Percentiles rank a stretch among this genome's conserved stretches.
Conservation (phyloP, 495 filamentous ascomycete species). For the Arthonia radiata region DNA sequence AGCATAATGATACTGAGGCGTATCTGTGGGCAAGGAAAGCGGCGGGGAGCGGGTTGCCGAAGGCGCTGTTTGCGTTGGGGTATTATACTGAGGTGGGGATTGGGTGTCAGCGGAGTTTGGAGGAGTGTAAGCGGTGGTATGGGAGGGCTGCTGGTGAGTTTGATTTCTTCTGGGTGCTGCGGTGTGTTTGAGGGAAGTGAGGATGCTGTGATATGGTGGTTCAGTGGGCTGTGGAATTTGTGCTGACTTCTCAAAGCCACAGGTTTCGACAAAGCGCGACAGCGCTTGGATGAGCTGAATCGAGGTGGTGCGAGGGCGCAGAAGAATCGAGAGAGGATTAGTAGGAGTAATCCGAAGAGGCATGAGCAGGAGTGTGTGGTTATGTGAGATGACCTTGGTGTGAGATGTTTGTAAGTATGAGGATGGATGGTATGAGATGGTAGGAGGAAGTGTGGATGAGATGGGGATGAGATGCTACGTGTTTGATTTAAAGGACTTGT, state of each 20-base stretch:
- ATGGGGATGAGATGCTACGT: no score
- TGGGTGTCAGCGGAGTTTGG: constrained; percentile 58
- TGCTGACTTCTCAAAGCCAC: no score
- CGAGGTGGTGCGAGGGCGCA: constrained; percentile 40
- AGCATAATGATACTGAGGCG: constrained; percentile 85
- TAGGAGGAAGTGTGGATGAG: no score
- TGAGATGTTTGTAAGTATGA: no score
- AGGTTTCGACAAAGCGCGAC: constrained; percentile 76
- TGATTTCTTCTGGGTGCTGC: constrained; percentile 1
- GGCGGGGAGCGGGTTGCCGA: constrained; percentile 55
- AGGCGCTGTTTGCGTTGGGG: constrained; percentile 94
- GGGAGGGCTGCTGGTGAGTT: constrained; percentile 87
- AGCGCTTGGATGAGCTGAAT: constrained; percentile 81
- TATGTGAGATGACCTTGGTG: no score
- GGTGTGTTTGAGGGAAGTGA: no score
- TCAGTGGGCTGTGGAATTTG: no score
- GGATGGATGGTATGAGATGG: no score
- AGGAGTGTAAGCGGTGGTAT: constrained; percentile 96
- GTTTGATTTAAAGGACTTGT: no score
- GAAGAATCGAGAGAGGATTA: constrained; percentile 51
- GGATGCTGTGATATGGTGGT: no score
- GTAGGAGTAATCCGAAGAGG: constrained; percentile 58
- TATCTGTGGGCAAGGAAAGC: constrained; percentile 95
- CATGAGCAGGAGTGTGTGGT: constrained; percentile 65
- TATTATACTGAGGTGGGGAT: constrained; percentile 95